Base-by-base conservation (phyloP, 441 rosid species). In the Populus trichocarpa region DNA sequence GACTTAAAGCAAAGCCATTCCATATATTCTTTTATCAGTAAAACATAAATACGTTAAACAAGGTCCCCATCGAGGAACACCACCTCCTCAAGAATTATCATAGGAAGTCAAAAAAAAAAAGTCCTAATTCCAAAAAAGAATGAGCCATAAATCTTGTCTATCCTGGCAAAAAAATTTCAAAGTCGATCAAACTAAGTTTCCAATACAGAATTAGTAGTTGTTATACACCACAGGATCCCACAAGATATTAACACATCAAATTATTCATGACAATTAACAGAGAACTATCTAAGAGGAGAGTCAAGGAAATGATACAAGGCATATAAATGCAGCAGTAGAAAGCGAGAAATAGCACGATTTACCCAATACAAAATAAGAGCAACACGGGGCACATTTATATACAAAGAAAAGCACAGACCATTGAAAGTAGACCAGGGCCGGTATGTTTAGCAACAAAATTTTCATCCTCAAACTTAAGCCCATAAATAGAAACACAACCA, bases 391-490 rank as follows among this genome's bases (percentile, higher is more conserved):
- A 53, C 2, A 53, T 42, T 67, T 32, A 70, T 32, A 25, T n/a
- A 18, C 74, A 30, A 70, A 72, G 65, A 46, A 18, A 18, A 68
- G 40, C 28, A 25, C 42, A 67, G 88, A 94, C 99, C 99, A 96
- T 94, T 0, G 99, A 96, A 63, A 94, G 89, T 33, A 94, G 84
- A 78, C 99, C 99, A 14, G 98, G 98, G 26, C 99, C 98, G 57
- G 98, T 96, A 85, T 96, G 99, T 71, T 91, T 94, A 33, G 99
- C 96, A 68, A 83, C 82, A 77, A 94, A 96, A 78, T 91, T 94
- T 77, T 96, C 97, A 80, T 96, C 99, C 1, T 94, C 97, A 63
- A 94, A 92, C 86, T 91, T 87, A 75, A 73, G 97, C 18, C 99
- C 98, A 71, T 93, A 94, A 33, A 96, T 90, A 10, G 98, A 96